phyloP scores from a whole-genome alignment of 768 basidiomycete species.

The Mycena rosella region DNA sequence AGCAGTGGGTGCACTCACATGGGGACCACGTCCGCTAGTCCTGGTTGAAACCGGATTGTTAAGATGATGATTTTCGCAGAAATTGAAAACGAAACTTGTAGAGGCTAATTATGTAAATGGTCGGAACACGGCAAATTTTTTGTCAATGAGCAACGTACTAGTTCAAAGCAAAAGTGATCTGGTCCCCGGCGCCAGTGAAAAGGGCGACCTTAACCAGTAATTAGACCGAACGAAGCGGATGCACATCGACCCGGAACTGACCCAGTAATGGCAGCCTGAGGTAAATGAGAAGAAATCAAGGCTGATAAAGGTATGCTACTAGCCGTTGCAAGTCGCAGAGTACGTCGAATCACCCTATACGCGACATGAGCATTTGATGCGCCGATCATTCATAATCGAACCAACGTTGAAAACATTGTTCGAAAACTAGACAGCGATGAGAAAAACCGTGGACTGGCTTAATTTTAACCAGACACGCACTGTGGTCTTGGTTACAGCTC shows the following conservation, averaged over 20 bases:
- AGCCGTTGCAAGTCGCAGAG: conserved; percentile 41
- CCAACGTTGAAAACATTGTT: conserved; percentile 43
- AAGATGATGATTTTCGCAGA: background rate
- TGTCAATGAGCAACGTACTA: conserved; percentile 25
- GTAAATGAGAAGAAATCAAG: background rate
- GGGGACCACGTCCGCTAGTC: conserved; percentile 42
- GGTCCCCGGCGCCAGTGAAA: conserved; percentile 42
- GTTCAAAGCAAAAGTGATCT: conserved; percentile 43
- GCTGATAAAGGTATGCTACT: background rate
- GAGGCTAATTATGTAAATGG: conserved; percentile 8
- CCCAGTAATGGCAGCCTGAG: conserved; percentile 27
- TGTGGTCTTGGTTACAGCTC: conserved; percentile 41
- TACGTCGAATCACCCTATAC: conserved; percentile 32
- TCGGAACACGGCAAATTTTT: background rate
- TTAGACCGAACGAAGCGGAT: background rate
- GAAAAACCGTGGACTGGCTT: background rate
- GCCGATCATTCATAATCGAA: background rate
- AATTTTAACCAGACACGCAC: conserved; percentile 4
- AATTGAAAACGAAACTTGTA: conserved; percentile 24
- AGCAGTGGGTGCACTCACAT: conserved; percentile 29
- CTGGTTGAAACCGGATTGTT: background rate
- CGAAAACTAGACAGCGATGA: conserved; percentile 18
- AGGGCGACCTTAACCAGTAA: conserved; percentile 7
- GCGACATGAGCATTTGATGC: background rate
- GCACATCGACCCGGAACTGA: conserved; percentile 22